A percentile compares a stretch with the other conserved stretches of the same genome.
Evolutionary conservation across 192 early-diverging fungal genomes (phyloP).

Genomic region (Backusella luteola): DNA sequence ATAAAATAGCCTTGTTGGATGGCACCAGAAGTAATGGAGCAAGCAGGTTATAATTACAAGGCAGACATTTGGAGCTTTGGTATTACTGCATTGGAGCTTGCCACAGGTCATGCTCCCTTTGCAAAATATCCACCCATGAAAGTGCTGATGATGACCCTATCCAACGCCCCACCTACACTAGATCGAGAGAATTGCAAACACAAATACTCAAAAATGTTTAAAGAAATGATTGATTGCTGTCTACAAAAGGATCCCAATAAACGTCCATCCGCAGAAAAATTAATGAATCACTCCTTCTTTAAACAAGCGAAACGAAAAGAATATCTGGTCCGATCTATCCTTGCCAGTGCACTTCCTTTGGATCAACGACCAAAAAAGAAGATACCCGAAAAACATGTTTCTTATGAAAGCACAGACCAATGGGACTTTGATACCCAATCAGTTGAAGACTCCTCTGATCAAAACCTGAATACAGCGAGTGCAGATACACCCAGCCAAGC

Average conservation of each 20-base stretch:
- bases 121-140: constrained; percentile 87
- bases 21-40: constrained; percentile 87
- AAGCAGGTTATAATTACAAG: constrained; percentile 86
- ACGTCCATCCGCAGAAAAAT: constrained; percentile 73
- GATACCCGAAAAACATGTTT: constrained; percentile 41
- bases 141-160: constrained; percentile 82
- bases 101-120: constrained; percentile 85
- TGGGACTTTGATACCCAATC: constrained; percentile 67
- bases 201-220: constrained; percentile 75
- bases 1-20: constrained; percentile 51
- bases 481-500: background rate
- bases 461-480: background rate
- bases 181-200: constrained; percentile 71
- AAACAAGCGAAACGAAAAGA: constrained; percentile 68
- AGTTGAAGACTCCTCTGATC: constrained; percentile 4
- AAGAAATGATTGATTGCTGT: constrained; percentile 86
- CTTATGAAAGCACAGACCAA: constrained; percentile 48
- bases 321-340: constrained; percentile 59
- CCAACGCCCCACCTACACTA: constrained; percentile 82
- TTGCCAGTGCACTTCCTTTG: constrained; percentile 63
- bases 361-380: constrained; percentile 64
- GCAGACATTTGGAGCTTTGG: constrained; percentile 93
- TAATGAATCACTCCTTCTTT: constrained; percentile 74
- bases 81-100: constrained; percentile 82
- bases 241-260: constrained; percentile 76